Evolutionary conservation across 2,329 filamentous ascomycete genomes (phyloP).

Genomic region (Pseudocercospora pini-densiflorae): DNA sequence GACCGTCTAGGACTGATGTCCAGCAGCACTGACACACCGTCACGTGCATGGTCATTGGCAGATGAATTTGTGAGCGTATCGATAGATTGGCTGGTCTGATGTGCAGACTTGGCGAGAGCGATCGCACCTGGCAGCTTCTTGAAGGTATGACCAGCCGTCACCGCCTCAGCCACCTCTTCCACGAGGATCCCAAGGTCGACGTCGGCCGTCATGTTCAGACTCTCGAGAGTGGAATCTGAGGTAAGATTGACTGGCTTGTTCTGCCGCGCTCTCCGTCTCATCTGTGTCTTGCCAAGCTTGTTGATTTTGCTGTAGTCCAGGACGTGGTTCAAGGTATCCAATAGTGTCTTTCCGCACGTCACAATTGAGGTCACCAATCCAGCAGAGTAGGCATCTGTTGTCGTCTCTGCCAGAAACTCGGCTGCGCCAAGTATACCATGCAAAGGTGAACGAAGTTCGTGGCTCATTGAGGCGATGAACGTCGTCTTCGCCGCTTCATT

Average conservation of each 20-base stretch:
- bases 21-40: constrained; percentile 49
- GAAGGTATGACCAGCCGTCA: constrained; percentile 57
- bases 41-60: constrained; percentile 1
- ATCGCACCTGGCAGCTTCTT: constrained; percentile 31
- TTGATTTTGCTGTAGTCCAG: constrained; percentile 52
- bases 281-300: constrained; percentile 36
- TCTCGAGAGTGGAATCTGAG: constrained; percentile 31
- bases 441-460: constrained; percentile 55
- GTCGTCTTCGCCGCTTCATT: constrained; percentile 56
- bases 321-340: constrained; percentile 52
- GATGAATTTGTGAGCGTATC: constrained; percentile 10
- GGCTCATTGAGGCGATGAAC: constrained; percentile 57
- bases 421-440: constrained; percentile 56
- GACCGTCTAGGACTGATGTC: constrained; percentile 45
- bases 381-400: constrained; percentile 46
- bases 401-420: constrained; percentile 55
- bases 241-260: constrained; percentile 36
- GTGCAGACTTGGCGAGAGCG: constrained; percentile 16
- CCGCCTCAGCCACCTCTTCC: constrained; percentile 61
- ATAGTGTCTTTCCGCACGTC: constrained; percentile 54
- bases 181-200: constrained; percentile 52
- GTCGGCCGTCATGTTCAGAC: constrained; percentile 40
- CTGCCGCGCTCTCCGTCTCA: constrained; percentile 32
- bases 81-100: constrained; percentile 8
- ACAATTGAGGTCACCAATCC: constrained; percentile 55